Evolutionary conservation across 768 basidiomycete species (phyloP), one percentile per base, ranked within the genome.

Genomic region (Chiua virens): DNA sequence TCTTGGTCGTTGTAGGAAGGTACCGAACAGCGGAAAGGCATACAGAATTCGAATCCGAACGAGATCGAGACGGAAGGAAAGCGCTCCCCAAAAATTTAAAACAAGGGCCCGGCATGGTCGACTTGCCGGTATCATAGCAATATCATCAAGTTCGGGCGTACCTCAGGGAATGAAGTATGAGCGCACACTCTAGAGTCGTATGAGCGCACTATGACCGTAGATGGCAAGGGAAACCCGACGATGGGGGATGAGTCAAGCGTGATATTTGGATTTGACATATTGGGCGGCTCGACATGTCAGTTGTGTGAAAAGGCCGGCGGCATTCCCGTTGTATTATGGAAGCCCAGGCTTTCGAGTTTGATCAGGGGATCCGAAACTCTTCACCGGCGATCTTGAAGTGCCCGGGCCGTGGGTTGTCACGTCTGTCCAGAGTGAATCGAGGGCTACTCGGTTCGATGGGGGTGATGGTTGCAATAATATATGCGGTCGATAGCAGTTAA

Each of bases 301-400:
- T 32, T 50, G 59, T 59, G 59, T 44, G 58, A 59, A 59, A 14
- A 32, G 30, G 39, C 45, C 28, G 42, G 58, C 42, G 46, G 48
- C 17, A 47, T 17, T 36, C 7, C 15, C 34, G 15, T 34, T 17
- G 34, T n/a, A 22, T 18, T 18, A 53, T 35, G 28, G 38, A 49
- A 55, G 52, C 2, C 17, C 22, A 23, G n/a, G 2, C 15, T 3
- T 15, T 30, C 43, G 8, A 20, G 45, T 23, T 32, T 57, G 42
- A 52, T 41, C 17, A n/a, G 30, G 30, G 30, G 30, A 15, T 13
- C 14, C 23, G 10, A 30, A 30, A 28, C 23, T 13, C 30, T 38
- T 34, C 11, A 30, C 17, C 42, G 50, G 50, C 30, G 22, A 49
- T 46, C 35, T 34, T 34, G 34, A 25, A 1, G 22, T 36, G 20